These are phyloP conservation scores for Rhodotorula sp. DNA, from an alignment of 1,284 basidiomycete species.

Conservation along the genomic window DNA sequence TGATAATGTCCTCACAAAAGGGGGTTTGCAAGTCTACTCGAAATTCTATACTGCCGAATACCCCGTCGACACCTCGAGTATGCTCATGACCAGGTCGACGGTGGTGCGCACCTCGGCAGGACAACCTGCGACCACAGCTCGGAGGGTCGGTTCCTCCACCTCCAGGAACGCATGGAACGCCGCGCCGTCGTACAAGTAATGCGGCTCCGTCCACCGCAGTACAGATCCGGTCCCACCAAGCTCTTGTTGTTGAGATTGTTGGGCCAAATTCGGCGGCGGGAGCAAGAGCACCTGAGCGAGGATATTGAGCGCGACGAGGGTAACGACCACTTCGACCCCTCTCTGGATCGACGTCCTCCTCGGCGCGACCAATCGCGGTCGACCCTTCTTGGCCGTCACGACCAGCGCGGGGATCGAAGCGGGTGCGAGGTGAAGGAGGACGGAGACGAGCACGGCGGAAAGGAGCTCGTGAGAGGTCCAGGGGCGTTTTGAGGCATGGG, in stretches of 20 bases:
- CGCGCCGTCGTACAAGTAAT: slow-evolving; percentile 12
- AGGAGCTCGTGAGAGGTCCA: slow-evolving; percentile 20
- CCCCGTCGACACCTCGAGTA: background rate
- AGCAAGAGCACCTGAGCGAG: slow-evolving; percentile 18
- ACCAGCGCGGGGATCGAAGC: background rate
- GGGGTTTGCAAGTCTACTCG: too few relatives aligned
- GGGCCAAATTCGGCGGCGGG: too few relatives aligned
- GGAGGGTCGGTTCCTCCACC: background rate
- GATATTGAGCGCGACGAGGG: slow-evolving; percentile 21
- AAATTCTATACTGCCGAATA: background rate
- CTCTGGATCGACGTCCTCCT: slow-evolving; percentile 6
- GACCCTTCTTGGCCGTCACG: background rate
- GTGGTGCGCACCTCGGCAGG: background rate
- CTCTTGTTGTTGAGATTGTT: background rate
- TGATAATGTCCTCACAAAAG: too few relatives aligned
- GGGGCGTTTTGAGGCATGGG: background rate
- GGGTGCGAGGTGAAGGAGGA: slow-evolving; percentile 15
- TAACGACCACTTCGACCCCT: slow-evolving; percentile 11
- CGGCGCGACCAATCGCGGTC: background rate
- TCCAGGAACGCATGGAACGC: slow-evolving; percentile 10
- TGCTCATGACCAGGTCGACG: background rate
- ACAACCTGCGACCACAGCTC: background rate
- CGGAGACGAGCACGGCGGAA: slow-evolving; percentile 9
- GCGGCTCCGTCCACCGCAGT: background rate
- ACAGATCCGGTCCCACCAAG: background rate